Conservation (phyloP, 306 rosid genomes). For the Cucurbita argyrosperma region DNA sequence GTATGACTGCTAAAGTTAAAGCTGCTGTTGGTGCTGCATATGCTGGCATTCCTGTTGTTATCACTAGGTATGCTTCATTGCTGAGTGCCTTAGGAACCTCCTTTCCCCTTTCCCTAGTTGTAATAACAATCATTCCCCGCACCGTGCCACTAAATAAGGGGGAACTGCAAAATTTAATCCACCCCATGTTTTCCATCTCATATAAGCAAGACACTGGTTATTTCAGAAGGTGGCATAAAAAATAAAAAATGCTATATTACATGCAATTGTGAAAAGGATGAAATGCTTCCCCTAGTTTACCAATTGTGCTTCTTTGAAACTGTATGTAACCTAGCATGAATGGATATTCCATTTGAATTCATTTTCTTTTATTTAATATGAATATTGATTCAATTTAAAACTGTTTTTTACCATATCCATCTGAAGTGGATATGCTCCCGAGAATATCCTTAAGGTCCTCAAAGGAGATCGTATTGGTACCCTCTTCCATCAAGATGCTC, state of each 20-base stretch:
- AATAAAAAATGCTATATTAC: background rate
- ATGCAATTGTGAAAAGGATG: background rate
- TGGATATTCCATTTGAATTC: background rate
- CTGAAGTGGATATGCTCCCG: constrained; percentile 69
- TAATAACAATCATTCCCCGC: background rate
- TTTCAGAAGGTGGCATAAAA: background rate
- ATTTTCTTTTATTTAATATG: background rate
- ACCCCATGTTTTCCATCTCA: background rate
- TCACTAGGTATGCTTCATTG: constrained; percentile 50
- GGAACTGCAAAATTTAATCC: background rate
- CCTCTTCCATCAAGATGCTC: constrained; percentile 86
- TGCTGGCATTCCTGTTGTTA: constrained; percentile 92
- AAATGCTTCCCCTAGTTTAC: background rate
- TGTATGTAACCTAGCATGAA: background rate
- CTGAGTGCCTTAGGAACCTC: background rate
- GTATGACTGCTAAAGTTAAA: constrained; percentile 97
- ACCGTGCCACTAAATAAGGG: background rate
- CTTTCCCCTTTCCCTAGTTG: background rate
- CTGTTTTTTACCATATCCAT: background rate
- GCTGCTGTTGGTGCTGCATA: constrained; percentile 82
- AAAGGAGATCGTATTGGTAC: constrained; percentile 84
- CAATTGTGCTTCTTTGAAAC: background rate
- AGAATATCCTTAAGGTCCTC: constrained; percentile 61
- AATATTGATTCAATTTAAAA: background rate
- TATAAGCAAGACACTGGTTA: background rate